Percentiles rank a stretch among this genome's conserved stretches.
phyloP scores from a whole-genome alignment of 495 filamentous ascomycete species.

The Staphylotrichum longicolle region DNA sequence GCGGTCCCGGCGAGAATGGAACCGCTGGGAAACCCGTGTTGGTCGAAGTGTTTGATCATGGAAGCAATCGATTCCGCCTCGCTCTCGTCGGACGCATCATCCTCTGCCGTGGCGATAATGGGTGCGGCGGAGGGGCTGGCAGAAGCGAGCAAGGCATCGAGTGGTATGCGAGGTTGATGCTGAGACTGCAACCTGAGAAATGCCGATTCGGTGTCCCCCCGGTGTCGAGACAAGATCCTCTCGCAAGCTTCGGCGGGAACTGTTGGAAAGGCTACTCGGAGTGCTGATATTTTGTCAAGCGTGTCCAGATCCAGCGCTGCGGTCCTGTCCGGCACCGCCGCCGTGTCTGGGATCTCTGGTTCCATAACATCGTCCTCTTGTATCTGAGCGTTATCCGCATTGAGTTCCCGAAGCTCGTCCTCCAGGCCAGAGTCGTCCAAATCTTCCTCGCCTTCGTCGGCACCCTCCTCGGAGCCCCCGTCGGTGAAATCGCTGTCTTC shows the following conservation, averaged over 20 bases:
- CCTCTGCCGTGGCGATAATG: not conserved
- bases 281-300: slow-evolving; percentile 33
- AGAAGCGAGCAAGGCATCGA: slow-evolving; percentile 19
- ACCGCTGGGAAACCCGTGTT: slow-evolving; percentile 50
- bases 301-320: slow-evolving; percentile 19
- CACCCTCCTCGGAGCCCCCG: slow-evolving; percentile 20
- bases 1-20: slow-evolving; percentile 47
- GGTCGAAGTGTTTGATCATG: slow-evolving; percentile 44
- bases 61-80: slow-evolving; percentile 34
- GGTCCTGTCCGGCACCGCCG: not conserved
- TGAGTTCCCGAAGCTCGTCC: slow-evolving; percentile 26
- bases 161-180: slow-evolving; percentile 14
- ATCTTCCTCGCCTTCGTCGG: slow-evolving; percentile 24
- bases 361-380: no score
- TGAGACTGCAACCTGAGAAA: slow-evolving; percentile 19
- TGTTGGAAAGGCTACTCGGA: slow-evolving; percentile 39
- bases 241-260: slow-evolving; percentile 32
- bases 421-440: slow-evolving; percentile 25
- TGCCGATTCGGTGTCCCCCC: slow-evolving; percentile 19
- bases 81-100: slow-evolving; percentile 26
- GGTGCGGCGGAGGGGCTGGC: not conserved
- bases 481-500: slow-evolving; percentile 27
- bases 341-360: not conserved
- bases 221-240: slow-evolving; percentile 22
- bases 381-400: slow-evolving; percentile 18